These are phyloP conservation scores for Colletotrichum sp. DNA, from an alignment of 2,329 filamentous ascomycete genomes.

Conservation along the genomic window DNA sequence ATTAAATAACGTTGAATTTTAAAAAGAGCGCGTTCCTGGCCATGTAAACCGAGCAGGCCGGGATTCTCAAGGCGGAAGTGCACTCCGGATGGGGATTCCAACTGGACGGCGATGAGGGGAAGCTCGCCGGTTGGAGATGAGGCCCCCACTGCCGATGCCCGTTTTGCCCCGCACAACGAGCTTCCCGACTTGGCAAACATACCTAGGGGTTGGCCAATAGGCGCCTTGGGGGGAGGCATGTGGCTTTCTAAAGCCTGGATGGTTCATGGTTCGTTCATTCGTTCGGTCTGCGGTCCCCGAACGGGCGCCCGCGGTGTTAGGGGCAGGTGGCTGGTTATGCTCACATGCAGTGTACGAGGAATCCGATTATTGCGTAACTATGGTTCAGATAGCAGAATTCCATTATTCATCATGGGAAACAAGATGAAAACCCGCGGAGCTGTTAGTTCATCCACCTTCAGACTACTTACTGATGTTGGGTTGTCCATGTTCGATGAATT, in stretches of 20 bases:
- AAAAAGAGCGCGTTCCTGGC: neutral
- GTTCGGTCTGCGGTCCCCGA: neutral
- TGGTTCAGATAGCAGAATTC: neutral
- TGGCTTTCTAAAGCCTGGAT: neutral
- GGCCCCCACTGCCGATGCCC: neutral
- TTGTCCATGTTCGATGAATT: neutral
- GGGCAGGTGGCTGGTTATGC: neutral
- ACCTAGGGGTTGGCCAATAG: neutral
- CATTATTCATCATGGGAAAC: neutral
- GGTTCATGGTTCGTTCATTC: neutral
- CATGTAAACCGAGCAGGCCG: neutral
- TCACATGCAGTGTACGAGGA: neutral
- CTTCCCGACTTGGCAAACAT: constrained; percentile 8
- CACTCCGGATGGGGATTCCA: neutral
- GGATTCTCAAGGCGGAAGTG: neutral
- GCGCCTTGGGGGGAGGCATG: neutral
- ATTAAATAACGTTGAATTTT: neutral
- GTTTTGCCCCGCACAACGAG: neutral
- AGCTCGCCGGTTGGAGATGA: neutral
- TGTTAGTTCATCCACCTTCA: neutral
- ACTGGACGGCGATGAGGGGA: neutral
- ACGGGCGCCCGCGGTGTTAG: neutral
- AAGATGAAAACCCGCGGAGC: neutral
- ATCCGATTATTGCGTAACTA: neutral
- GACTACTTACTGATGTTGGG: neutral